Evolutionary conservation across 495 filamentous ascomycete species (phyloP), one percentile per base, ranked within the genome.

Genomic region (Penicillium salamii): DNA sequence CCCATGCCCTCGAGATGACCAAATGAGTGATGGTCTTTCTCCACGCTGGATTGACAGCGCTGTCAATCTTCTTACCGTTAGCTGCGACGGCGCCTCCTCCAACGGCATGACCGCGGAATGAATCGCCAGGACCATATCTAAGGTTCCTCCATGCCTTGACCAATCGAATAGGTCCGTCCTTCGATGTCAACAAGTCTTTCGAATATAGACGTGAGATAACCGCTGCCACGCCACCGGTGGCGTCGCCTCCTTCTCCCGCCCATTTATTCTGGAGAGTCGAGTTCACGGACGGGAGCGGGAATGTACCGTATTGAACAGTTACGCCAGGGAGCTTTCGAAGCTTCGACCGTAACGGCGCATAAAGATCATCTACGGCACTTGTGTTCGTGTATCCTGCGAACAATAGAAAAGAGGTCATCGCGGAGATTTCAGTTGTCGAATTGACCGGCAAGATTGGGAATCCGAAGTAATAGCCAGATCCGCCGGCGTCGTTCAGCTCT

Each of bases 41-140:
- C 70, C 70, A 75, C 4, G 71, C 65, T 2, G 69, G 69, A 44
- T 71, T 66, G 35, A 74, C 38, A 3, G 61, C 64, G 21, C 58
- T 67, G 46, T 70, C 59, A 17, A 68, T 17, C 15, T 41, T 60
- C 17, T 61, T 47, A 4, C 42, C 38, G 37, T 62, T 69, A 7
- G 42, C 34, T 13, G 66, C 59, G 3, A 68, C 66, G 7, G 58
- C 55, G 4, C 66, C 62, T 8, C 68, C 69, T 2, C 66, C 64
- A 6, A 70, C 67, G 5, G 67, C 53, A 48, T 62, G 54, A 21
- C 64, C 58, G 9, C 50, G 52, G 29, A 65, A 34, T 3, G 12
- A 15, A 3, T 49, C 21, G 6, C 39, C 44, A 5, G 66, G 56
- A 12, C n/a, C 36, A 26, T 33, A 36, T 8, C 32, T 32, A 14